Evolutionary conservation across 2,329 filamentous ascomycete genomes (phyloP).

Genomic region (Venturia oleaginea): DNA sequence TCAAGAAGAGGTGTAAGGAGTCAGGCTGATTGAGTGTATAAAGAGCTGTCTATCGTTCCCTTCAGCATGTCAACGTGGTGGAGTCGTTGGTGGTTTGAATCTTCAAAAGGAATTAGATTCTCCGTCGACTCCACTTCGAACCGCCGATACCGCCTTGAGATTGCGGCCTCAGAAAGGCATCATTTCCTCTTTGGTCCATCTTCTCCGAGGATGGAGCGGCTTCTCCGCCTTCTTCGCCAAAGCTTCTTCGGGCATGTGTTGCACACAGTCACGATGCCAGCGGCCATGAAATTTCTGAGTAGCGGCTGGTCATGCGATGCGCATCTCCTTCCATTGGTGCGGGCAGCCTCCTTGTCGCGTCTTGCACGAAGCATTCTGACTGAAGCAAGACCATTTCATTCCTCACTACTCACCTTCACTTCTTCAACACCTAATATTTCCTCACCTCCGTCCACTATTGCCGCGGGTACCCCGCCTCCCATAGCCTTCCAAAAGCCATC

Average conservation of each 20-base stretch:
- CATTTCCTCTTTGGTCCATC: not conserved
- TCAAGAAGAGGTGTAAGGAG: not conserved
- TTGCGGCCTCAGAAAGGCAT: not conserved
- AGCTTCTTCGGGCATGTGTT: not conserved
- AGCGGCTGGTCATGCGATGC: not conserved
- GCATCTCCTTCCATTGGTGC: not conserved
- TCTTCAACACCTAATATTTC: no score
- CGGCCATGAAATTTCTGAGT: not conserved
- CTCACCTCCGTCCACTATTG: not conserved
- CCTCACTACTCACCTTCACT: not conserved
- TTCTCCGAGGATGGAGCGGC: not conserved
- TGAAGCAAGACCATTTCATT: not conserved
- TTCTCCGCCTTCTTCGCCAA: not conserved
- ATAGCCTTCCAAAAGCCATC: not conserved
- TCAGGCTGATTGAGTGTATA: not conserved
- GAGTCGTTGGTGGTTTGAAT: not conserved
- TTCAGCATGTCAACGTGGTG: not conserved
- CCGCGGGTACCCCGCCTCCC: conserved; percentile 4
- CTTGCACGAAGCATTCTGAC: not conserved
- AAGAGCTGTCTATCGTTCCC: not conserved
- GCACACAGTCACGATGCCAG: no score
- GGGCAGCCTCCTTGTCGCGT: not conserved
- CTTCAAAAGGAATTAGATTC: not conserved
- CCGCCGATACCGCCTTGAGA: not conserved
- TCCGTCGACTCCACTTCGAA: not conserved